Percentiles rank a stretch among this genome's conserved stretches.
Evolutionary conservation across 805 yeast species (phyloP).

Genomic region (Brettanomyces nanus): DNA sequence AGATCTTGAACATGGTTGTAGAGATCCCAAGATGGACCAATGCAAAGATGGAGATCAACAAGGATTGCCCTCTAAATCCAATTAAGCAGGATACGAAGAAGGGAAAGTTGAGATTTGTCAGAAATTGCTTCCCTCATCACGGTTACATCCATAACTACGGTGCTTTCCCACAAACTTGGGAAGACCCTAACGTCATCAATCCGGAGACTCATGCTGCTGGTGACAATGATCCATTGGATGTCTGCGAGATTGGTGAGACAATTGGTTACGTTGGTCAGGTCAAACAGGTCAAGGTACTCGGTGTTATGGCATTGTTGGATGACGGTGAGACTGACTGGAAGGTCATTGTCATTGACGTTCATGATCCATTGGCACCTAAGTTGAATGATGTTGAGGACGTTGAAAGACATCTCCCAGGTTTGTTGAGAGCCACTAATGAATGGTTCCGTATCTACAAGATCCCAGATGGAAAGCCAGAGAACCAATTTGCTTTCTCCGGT

Average conservation of each 20-base stretch:
- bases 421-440: conserved; percentile 87
- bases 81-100: conserved; percentile 96
- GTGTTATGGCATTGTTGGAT: conserved; percentile 90
- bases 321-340: conserved; percentile 92
- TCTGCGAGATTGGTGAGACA: conserved; percentile 70
- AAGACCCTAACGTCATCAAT: conserved; percentile 56
- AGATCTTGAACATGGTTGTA: conserved; percentile 71
- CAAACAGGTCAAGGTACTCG: conserved; percentile 84
- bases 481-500: conserved; percentile 95
- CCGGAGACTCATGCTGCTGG: conserved; percentile 65
- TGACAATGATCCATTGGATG: conserved; percentile 83
- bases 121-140: conserved; percentile 98
- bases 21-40: conserved; percentile 99
- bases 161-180: conserved; percentile 95
- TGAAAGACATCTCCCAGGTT: conserved; percentile 81
- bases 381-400: conserved; percentile 89
- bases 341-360: conserved; percentile 78
- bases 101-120: conserved; percentile 91
- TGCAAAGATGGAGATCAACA: conserved; percentile 92
- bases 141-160: conserved; percentile 99
- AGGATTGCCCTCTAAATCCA: conserved; percentile 80
- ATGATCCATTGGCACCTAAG: conserved; percentile 84
- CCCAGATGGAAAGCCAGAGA: conserved; percentile 97
- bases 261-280: conserved; percentile 65
- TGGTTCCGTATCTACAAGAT: conserved; percentile 98